A percentile compares a stretch with the other conserved stretches of the same genome.
phyloP scores from a whole-genome alignment of 2,329 filamentous ascomycete species.

The Chaetoscypha palmicola region DNA sequence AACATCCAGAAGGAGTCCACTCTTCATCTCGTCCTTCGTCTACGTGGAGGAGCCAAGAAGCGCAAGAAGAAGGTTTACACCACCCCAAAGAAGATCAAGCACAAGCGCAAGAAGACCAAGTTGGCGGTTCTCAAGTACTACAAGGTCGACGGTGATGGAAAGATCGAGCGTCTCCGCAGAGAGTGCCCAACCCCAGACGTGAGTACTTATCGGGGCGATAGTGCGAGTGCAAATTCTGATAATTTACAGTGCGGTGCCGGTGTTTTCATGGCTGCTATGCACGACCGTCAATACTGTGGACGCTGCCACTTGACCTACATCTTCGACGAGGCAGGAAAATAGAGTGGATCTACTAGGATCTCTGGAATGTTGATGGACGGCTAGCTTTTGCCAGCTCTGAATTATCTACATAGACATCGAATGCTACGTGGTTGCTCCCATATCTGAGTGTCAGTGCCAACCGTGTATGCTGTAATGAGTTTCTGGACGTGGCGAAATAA shows the following conservation, averaged over 20 bases:
- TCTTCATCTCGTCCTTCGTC: slow-evolving; percentile 94
- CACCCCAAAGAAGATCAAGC: slow-evolving; percentile 99
- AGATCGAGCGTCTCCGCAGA: slow-evolving; percentile 98
- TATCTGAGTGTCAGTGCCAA: too few relatives aligned
- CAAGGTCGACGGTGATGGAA: slow-evolving; percentile 99
- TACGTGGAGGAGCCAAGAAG: slow-evolving; percentile 99
- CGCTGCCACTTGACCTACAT: slow-evolving; percentile 68
- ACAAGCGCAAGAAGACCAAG: slow-evolving; percentile 99
- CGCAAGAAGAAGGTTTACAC: slow-evolving; percentile 99
- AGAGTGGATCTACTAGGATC: slow-evolving; percentile 53
- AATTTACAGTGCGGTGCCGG: slow-evolving; percentile 80
- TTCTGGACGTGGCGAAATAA: too few relatives aligned
- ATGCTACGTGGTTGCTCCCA: slow-evolving; percentile 15
- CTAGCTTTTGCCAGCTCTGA: slow-evolving; percentile 12
- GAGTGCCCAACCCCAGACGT: slow-evolving; percentile 92
- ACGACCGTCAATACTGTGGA: slow-evolving; percentile 77
- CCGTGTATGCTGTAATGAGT: too few relatives aligned
- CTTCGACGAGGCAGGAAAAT: slow-evolving; percentile 50
- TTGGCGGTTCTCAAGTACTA: slow-evolving; percentile 99
- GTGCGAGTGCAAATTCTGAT: slow-evolving; percentile 33
- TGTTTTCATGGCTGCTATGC: slow-evolving; percentile 99
- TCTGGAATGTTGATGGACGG: slow-evolving; percentile 28
- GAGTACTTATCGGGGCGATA: slow-evolving; percentile 35
- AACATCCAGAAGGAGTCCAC: slow-evolving; percentile 99
- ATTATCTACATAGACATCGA: slow-evolving; percentile 14